phyloP scores from a whole-genome alignment of 1,284 basidiomycete genomes.

The Taiwanofungus camphoratus region DNA sequence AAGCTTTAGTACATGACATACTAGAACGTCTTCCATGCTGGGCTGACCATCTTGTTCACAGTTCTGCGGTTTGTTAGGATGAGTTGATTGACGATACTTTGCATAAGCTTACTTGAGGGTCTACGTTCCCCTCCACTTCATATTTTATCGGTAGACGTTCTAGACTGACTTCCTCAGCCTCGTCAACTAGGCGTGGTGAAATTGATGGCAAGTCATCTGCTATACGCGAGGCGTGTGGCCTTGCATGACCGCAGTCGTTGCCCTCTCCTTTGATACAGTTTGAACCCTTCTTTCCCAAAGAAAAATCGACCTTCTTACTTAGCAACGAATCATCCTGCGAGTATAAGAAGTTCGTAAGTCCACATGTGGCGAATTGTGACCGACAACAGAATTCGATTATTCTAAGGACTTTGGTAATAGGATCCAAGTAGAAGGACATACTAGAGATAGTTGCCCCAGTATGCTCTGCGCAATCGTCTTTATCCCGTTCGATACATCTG shows the following conservation, averaged over 20 bases:
- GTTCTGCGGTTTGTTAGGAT: not conserved
- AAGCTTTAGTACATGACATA: not conserved
- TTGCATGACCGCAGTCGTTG: conserved; percentile 1
- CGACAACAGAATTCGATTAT: conserved; percentile 3
- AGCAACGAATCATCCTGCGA: no score
- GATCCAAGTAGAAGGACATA: not conserved
- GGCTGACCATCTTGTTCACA: conserved; percentile 3
- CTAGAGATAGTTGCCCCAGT: conserved; percentile 3
- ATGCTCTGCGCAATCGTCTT: not conserved
- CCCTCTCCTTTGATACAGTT: not conserved
- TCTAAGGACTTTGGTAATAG: conserved; percentile 1
- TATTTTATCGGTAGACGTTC: not conserved
- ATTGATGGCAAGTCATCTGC: not conserved
- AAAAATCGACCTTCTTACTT: no score
- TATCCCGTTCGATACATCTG: not conserved
- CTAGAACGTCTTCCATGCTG: conserved; percentile 7
- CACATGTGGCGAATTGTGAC: not conserved
- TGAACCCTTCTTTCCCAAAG: no score
- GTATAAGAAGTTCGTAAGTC: not conserved
- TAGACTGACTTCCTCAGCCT: not conserved
- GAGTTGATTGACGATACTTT: not conserved
- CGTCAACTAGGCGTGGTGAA: not conserved
- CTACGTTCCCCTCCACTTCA: not conserved
- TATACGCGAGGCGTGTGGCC: not conserved
- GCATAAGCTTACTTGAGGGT: not conserved